Evolutionary conservation across 2,329 filamentous ascomycete species (phyloP).

Genomic region (Monilinia fructigena): DNA sequence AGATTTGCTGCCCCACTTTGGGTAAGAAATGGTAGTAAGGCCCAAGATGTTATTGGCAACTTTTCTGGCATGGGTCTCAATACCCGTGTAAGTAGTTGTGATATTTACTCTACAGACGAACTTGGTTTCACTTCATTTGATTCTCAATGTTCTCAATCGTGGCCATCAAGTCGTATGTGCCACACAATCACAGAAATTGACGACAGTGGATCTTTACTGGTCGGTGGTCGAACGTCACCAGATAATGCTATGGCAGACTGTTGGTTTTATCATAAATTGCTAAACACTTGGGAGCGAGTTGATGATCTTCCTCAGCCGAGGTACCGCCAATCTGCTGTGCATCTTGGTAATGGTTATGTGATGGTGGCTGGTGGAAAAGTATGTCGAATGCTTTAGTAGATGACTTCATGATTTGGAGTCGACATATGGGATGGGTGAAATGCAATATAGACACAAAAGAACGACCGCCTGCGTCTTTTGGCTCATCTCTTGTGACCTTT

Average conservation of each 20-base stretch:
- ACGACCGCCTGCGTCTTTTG: constrained; percentile 29
- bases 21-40: constrained; percentile 42
- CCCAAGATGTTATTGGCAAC: constrained; percentile 34
- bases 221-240: constrained; percentile 78
- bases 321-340: constrained; percentile 70
- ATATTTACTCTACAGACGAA: constrained; percentile 46
- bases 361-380: constrained; percentile 38
- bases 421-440: constrained; percentile 35
- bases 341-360: constrained; percentile 51
- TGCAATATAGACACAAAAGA: constrained; percentile 28
- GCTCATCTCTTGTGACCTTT: constrained; percentile 31
- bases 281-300: constrained; percentile 58
- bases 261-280: constrained; percentile 65
- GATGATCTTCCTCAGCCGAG: constrained; percentile 67
- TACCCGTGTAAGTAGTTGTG: constrained; percentile 45
- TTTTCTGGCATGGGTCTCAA: constrained; percentile 42
- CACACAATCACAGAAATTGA: constrained; percentile 71
- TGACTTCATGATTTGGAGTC: constrained; percentile 37
- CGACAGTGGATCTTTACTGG: constrained; percentile 58
- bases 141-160: constrained; percentile 29
- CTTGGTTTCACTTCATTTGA: background rate
- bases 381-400: constrained; percentile 33
- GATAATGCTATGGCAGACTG: constrained; percentile 67
- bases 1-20: constrained; percentile 60
- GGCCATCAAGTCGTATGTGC: constrained; percentile 61